These are phyloP conservation scores for Colletotrichum spaethianum DNA, from an alignment of 2,329 filamentous ascomycete genomes.

Conservation along the genomic window DNA sequence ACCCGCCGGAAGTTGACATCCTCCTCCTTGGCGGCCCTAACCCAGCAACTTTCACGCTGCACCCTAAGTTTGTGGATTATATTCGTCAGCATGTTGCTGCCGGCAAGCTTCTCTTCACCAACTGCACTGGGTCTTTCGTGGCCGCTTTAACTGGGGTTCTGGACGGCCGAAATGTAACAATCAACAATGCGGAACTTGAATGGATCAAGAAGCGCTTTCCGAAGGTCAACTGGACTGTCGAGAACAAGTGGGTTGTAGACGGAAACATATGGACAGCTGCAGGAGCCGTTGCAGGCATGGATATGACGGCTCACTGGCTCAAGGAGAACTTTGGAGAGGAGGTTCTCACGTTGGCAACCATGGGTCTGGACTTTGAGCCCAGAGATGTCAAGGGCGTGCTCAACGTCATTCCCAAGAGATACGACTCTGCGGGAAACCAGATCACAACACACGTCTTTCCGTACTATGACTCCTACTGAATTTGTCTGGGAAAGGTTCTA, in stretches of 20 bases:
- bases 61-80: slow-evolving; percentile 49
- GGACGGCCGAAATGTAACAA: slow-evolving; percentile 59
- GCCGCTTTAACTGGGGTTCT: slow-evolving; percentile 54
- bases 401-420: slow-evolving; percentile 48
- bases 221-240: slow-evolving; percentile 59
- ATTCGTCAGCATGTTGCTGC: slow-evolving; percentile 52
- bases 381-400: slow-evolving; percentile 50
- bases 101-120: slow-evolving; percentile 54
- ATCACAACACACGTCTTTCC: slow-evolving; percentile 45
- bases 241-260: slow-evolving; percentile 61
- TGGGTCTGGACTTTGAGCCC: slow-evolving; percentile 53
- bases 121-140: slow-evolving; percentile 54
- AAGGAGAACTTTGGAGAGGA: slow-evolving; percentile 52
- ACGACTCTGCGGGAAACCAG: slow-evolving; percentile 48
- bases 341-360: slow-evolving; percentile 44
- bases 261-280: slow-evolving; percentile 62
- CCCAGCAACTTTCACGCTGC: slow-evolving; percentile 46
- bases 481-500: neutral
- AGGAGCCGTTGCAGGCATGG: slow-evolving; percentile 62
- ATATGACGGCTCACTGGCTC: slow-evolving; percentile 58
- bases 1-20: slow-evolving; percentile 55
- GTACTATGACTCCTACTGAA: neutral
- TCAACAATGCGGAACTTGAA: slow-evolving; percentile 54
- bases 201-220: slow-evolving; percentile 51
- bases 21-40: slow-evolving; percentile 54